Conservation (phyloP, 257 asterid genomes). For the Perilla frutescens region DNA sequence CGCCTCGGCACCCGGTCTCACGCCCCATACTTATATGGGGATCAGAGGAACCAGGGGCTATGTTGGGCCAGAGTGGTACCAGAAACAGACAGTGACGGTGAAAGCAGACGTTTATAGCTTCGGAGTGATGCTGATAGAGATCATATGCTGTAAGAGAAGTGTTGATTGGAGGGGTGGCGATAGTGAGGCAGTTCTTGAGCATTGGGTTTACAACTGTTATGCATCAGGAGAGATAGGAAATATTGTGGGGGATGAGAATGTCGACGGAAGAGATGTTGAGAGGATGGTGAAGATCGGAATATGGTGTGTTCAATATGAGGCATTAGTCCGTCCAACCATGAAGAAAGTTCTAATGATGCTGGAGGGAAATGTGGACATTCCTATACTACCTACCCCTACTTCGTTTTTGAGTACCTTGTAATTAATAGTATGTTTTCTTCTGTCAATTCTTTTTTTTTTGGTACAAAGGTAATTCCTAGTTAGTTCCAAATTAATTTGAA, state of each 20-base stretch:
- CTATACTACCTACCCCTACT: slow-evolving; percentile 54
- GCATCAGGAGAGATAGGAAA: slow-evolving; percentile 33
- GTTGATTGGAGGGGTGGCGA: slow-evolving; percentile 41
- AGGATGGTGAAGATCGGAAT: slow-evolving; percentile 50
- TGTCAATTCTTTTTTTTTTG: too few species aligned
- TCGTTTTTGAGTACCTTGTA: slow-evolving; percentile 53
- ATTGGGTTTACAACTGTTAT: slow-evolving; percentile 47
- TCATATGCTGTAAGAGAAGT: slow-evolving; percentile 44
- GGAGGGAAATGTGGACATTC: slow-evolving; percentile 63
- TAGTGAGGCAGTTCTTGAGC: slow-evolving; percentile 53
- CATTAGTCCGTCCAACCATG: slow-evolving; percentile 59
- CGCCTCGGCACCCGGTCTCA: too few species aligned
- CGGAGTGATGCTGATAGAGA: too few species aligned
- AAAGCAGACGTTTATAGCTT: too few species aligned
- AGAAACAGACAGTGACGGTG: slow-evolving; percentile 48
- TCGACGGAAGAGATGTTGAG: slow-evolving; percentile 40
- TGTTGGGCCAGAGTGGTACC: slow-evolving; percentile 60
- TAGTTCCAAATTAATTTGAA: too few species aligned
- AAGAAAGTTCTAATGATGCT: slow-evolving; percentile 57
- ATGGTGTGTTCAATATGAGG: slow-evolving; percentile 62
- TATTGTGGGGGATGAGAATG: slow-evolving; percentile 40
- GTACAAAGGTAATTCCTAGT: too few species aligned
- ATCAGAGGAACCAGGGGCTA: slow-evolving; percentile 59
- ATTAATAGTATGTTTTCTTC: too few species aligned
- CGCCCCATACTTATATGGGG: too few species aligned